phyloP scores from a whole-genome alignment of 2,329 filamentous ascomycete genomes.

The Colletotrichum lindemuthianum region DNA sequence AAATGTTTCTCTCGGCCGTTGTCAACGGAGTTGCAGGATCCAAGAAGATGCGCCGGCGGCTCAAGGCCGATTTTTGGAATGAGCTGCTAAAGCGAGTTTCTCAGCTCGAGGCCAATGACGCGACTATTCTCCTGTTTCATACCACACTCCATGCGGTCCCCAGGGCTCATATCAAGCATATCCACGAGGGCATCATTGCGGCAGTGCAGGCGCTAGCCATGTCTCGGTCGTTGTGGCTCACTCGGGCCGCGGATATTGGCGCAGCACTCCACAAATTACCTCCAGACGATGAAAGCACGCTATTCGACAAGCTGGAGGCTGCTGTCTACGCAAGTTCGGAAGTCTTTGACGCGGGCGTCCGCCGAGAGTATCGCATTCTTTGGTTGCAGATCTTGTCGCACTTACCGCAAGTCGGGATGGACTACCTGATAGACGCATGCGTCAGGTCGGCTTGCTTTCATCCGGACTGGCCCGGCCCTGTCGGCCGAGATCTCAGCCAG shows the following conservation, averaged over 20 bases:
- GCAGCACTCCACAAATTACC: constrained; percentile 17
- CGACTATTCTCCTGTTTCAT: constrained; percentile 13
- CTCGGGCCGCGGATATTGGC: constrained; percentile 32
- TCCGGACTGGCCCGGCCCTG: not conserved
- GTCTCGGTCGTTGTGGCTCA: constrained; percentile 1
- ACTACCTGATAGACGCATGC: constrained; percentile 36
- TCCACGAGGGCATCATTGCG: constrained; percentile 27
- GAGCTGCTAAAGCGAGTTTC: constrained; percentile 19
- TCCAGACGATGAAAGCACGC: constrained; percentile 2
- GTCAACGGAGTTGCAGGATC: constrained; percentile 31
- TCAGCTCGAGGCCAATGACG: constrained; percentile 5
- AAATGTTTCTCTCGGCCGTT: constrained; percentile 33
- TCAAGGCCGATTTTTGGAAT: constrained; percentile 21
- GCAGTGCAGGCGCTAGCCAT: constrained; percentile 27
- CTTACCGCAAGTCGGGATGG: constrained; percentile 31
- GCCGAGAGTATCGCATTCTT: constrained; percentile 25
- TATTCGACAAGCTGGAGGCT: constrained; percentile 19
- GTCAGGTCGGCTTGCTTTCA: constrained; percentile 30
- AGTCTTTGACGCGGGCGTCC: not conserved
- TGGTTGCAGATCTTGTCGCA: constrained; percentile 38
- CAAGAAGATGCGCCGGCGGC: constrained; percentile 18
- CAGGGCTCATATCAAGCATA: constrained; percentile 4
- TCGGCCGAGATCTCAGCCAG: constrained; percentile 35
- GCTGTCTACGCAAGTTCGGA: constrained; percentile 15
- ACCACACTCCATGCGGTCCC: constrained; percentile 22